These are phyloP conservation scores for Ophiostoma triangulosporum DNA, from an alignment of 2,329 filamentous ascomycete species.

Conservation along the genomic window DNA sequence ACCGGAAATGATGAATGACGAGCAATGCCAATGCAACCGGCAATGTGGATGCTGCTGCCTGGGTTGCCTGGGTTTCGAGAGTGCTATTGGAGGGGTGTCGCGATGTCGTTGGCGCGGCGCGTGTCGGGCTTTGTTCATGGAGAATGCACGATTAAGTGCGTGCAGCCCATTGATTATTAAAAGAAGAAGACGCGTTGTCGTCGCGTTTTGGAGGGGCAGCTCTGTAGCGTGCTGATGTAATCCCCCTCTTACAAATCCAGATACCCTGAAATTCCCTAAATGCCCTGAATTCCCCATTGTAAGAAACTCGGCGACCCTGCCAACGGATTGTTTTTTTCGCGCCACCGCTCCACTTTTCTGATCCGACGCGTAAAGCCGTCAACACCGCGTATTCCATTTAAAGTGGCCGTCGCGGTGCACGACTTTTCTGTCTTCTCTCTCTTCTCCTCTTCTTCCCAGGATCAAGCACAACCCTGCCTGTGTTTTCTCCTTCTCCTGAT, in stretches of 20 bases:
- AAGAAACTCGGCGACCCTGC: neutral
- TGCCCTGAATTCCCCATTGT: neutral
- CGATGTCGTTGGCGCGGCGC: neutral
- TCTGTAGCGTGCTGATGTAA: neutral
- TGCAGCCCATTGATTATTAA: neutral
- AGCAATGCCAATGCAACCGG: neutral
- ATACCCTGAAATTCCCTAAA: neutral
- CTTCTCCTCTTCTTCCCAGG: constrained; percentile 6
- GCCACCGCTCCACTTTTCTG: constrained; percentile 10
- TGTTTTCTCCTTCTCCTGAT: neutral
- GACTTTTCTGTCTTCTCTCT: constrained; percentile 9
- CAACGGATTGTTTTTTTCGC: constrained; percentile 11
- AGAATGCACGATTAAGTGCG: constrained; percentile 4
- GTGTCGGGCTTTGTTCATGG: neutral
- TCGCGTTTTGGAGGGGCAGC: constrained; percentile 7
- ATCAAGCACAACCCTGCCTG: constrained; percentile 2
- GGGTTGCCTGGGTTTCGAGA: neutral
- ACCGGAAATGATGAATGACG: neutral
- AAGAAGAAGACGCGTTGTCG: constrained; percentile 4
- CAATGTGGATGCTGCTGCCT: constrained; percentile 5
- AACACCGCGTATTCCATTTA: constrained; percentile 14
- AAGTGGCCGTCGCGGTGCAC: constrained; percentile 12
- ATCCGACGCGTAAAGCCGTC: constrained; percentile 9
- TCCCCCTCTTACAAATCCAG: neutral
- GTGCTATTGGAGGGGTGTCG: neutral